Evolutionary conservation across 2,329 filamentous ascomycete species (phyloP).

Genomic region (Sclerotinia sclerotiorum): DNA sequence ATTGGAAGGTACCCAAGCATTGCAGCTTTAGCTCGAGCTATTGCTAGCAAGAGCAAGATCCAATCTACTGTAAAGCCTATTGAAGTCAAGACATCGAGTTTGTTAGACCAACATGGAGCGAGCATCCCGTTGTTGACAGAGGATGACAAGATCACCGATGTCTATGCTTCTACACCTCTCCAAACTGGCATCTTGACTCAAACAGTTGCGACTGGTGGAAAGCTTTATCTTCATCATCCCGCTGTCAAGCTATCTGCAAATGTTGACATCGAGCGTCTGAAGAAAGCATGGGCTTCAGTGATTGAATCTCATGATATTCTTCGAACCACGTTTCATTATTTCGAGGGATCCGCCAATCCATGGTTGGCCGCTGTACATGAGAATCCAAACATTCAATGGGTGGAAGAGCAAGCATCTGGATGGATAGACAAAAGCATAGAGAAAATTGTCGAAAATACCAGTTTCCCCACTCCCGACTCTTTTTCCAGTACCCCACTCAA

Average conservation of each 20-base stretch:
- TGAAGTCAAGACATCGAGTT: background rate
- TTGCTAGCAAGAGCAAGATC: background rate
- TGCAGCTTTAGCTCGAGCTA: slow-evolving; percentile 42
- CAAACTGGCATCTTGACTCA: slow-evolving; percentile 44
- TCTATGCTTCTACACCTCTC: slow-evolving; percentile 42
- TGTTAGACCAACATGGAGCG: background rate
- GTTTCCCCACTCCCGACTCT: slow-evolving; percentile 23
- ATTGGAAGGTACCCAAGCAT: slow-evolving; percentile 46
- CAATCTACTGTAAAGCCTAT: background rate
- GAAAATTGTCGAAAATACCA: background rate
- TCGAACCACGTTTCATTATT: slow-evolving; percentile 34
- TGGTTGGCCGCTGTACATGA: slow-evolving; percentile 29
- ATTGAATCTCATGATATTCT: slow-evolving; percentile 38
- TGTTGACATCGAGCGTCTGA: slow-evolving; percentile 30
- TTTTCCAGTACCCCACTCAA: slow-evolving; percentile 10
- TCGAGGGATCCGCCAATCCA: background rate
- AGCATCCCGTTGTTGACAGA: background rate
- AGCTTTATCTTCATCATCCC: slow-evolving; percentile 40
- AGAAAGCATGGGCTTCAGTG: slow-evolving; percentile 35
- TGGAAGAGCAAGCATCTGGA: background rate
- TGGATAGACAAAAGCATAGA: slow-evolving; percentile 2
- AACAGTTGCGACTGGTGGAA: slow-evolving; percentile 37
- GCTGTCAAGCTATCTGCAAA: slow-evolving; percentile 27
- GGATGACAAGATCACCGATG: slow-evolving; percentile 38
- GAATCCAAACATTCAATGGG: background rate